Base-by-base conservation (phyloP, 164 flowering plant species). In the Umbellularia californica region DNA sequence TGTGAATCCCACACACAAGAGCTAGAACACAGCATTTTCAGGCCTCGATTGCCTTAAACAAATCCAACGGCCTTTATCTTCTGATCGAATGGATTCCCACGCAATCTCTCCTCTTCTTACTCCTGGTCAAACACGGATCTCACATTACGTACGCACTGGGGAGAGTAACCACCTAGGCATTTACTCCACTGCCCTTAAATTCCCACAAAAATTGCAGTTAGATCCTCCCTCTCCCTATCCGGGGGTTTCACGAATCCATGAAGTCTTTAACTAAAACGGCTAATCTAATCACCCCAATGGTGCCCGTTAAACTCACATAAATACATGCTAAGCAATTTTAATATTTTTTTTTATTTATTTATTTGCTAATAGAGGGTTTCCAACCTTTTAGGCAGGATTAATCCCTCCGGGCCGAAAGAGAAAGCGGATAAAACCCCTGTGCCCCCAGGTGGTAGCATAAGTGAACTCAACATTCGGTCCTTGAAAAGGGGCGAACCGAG, bases 101-200 rank as follows among this genome's bases (percentile, higher is more conserved):
- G 85, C 80, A 55, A 76, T 63, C 76, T 50, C 51, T 22, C 33
- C 55, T 25, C 25, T 23, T 50, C 24, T 27, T 50, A 70, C 25
- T 27, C 73, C 78, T 71, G 79, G 81, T 81, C 83, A 81, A 81
- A 74, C 77, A 81, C 81, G 79, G 81, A 55, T 15, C n/a, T 55
- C 5, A 71, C 77, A 75, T 68, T 60, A 28, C 52, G 41, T 47
- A 19, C 17, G 7, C 13, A 7, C 3, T 20, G 3, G 14, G 13
- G 20, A 64, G 27, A 64, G 27, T 7, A 22, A 64, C 67, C 67
- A 24, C 22, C 0, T 20, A n/a, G 10, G 70, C 41, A 17, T 7
- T 73, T 47, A 64, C 23, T 24, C 23, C 28, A 64, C 28, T 24
- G 67, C 67, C 67, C 67, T 9, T 2, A 17, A 55, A 4, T 20